Evolutionary conservation across 2,329 filamentous ascomycete genomes (phyloP).

Genomic region (Trichoderma afroharzianum): DNA sequence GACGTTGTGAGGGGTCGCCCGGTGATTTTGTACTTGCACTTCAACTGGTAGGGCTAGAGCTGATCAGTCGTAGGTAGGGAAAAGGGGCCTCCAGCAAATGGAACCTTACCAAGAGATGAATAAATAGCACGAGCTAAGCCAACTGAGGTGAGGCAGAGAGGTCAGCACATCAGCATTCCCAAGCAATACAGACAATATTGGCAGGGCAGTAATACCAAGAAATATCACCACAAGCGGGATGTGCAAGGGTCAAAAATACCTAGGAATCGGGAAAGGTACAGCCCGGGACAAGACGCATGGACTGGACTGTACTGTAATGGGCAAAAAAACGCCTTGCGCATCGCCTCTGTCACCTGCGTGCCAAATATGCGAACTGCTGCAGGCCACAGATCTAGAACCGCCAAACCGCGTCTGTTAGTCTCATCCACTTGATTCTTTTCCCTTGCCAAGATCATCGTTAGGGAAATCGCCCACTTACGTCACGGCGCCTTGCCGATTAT

Average conservation of each 20-base stretch:
- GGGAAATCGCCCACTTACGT: constrained; percentile 5
- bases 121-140: not conserved
- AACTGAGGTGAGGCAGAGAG: not conserved
- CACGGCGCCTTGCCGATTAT: constrained; percentile 13
- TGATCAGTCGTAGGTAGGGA: not conserved
- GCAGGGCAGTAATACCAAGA: not conserved
- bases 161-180: not conserved
- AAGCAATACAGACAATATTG: not conserved
- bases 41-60: not conserved
- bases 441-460: not conserved
- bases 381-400: constrained; percentile 10
- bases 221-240: not conserved
- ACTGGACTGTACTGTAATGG: too few relatives aligned
- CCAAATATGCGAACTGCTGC: constrained; percentile 7
- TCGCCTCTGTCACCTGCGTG: not conserved
- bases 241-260: not conserved
- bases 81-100: not conserved
- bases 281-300: not conserved
- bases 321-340: constrained; percentile 3
- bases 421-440: not conserved
- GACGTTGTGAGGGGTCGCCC: constrained; percentile 10
- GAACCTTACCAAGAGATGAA: not conserved
- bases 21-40: not conserved
- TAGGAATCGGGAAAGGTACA: not conserved
- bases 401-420: not conserved